Evolutionary conservation across 768 basidiomycete species (phyloP).

Genomic region (Mrakia gelida): DNA sequence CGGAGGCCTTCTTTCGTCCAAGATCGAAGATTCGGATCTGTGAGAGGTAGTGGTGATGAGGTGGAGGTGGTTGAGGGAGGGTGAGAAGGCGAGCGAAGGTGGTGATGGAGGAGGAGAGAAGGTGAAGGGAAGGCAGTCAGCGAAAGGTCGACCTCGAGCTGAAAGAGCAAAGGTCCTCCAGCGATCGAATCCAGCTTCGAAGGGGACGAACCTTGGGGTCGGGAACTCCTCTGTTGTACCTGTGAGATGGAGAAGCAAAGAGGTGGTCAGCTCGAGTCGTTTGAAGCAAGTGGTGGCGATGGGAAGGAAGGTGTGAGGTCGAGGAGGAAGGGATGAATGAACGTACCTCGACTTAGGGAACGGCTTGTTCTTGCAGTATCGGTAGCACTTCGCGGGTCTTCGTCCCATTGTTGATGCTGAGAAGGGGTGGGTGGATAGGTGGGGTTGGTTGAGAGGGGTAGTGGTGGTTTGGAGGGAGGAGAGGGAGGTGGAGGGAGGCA

Average conservation of each 20-base stretch:
- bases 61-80: neutral
- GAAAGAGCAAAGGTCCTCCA: neutral
- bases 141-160: neutral
- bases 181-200: neutral
- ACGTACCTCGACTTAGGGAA: slow-evolving; percentile 44
- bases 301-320: neutral
- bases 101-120: neutral
- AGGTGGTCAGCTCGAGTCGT: neutral
- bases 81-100: neutral
- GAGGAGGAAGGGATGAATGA: neutral
- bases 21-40: slow-evolving; percentile 89
- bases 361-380: slow-evolving; percentile 99
- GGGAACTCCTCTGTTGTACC: slow-evolving; percentile 76
- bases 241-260: slow-evolving; percentile 8
- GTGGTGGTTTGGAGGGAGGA: slow-evolving; percentile 2
- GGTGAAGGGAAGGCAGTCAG: too few relatives aligned
- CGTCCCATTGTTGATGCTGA: slow-evolving; percentile 69
- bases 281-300: neutral
- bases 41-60: slow-evolving; percentile 1
- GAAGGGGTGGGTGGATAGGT: neutral
- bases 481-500: neutral
- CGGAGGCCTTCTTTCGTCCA: slow-evolving; percentile 89
- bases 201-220: slow-evolving; percentile 68
- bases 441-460: neutral
- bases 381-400: slow-evolving; percentile 95